These are phyloP conservation scores for Fraxinus paxiana DNA, from an alignment of 305 asterid species.

Conservation along the genomic window DNA sequence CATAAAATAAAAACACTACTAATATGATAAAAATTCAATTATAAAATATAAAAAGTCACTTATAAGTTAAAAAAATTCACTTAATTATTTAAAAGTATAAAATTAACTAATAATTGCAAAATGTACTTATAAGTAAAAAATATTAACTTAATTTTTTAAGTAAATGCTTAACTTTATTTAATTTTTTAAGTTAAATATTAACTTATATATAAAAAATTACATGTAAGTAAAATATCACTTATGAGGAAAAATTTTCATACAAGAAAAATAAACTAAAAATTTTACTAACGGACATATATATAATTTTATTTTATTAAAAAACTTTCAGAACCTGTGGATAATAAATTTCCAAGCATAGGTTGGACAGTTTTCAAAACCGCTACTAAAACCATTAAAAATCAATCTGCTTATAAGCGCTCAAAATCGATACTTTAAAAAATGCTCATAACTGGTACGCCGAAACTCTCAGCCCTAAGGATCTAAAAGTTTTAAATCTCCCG, in stretches of 20 bases:
- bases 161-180: background rate
- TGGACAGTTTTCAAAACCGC: background rate
- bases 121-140: background rate
- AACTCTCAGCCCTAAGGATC: background rate
- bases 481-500: background rate
- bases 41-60: no score
- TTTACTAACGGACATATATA: background rate
- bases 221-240: background rate
- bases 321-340: background rate
- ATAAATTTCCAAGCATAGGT: background rate
- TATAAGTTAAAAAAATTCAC: background rate
- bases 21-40: no score
- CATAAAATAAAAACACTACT: no score
- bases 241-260: background rate
- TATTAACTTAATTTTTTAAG: background rate
- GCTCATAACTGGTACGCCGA: background rate
- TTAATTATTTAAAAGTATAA: background rate
- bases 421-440: background rate
- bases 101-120: background rate
- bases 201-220: background rate
- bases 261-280: background rate
- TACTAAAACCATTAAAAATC: background rate
- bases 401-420: background rate
- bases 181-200: background rate
- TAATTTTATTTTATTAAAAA: no score